Evolutionary conservation across 306 rosid species (phyloP).

Genomic region (Medicago arabica): DNA sequence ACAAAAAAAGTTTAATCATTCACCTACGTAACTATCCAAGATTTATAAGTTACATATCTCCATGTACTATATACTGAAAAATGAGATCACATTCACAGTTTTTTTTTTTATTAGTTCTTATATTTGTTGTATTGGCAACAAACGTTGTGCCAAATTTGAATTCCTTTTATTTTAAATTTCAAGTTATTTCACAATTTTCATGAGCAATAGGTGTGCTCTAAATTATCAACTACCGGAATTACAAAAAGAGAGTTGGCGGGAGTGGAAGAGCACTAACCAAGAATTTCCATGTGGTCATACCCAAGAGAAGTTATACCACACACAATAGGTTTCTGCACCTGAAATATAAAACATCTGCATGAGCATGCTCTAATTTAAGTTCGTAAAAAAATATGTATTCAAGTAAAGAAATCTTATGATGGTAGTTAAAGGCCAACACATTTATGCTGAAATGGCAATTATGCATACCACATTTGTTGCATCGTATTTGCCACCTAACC

Average conservation of each 20-base stretch:
- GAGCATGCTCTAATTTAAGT: slow-evolving; percentile 31
- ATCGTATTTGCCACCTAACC: slow-evolving; percentile 91
- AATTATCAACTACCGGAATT: slow-evolving; percentile 31
- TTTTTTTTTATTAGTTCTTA: not conserved
- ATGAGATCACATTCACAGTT: not conserved
- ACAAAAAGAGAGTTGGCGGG: slow-evolving; percentile 12
- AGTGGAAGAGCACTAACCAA: slow-evolving; percentile 71
- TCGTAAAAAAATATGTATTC: slow-evolving; percentile 19
- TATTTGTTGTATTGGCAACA: slow-evolving; percentile 20
- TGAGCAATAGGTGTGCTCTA: slow-evolving; percentile 31
- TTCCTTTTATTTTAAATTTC: not conserved
- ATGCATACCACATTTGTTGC: slow-evolving; percentile 94
- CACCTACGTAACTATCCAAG: slow-evolving; percentile 22
- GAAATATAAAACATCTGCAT: slow-evolving; percentile 38
- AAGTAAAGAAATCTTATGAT: slow-evolving; percentile 38
- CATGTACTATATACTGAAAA: slow-evolving; percentile 12
- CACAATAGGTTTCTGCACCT: slow-evolving; percentile 74
- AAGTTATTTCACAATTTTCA: slow-evolving; percentile 26
- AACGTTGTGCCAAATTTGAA: slow-evolving; percentile 8
- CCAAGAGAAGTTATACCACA: slow-evolving; percentile 96
- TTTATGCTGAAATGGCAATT: slow-evolving; percentile 34
- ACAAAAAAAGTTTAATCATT: slow-evolving; percentile 22
- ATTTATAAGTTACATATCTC: slow-evolving; percentile 25
- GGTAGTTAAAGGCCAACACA: slow-evolving; percentile 18
- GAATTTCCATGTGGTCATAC: slow-evolving; percentile 98